Evolutionary conservation across 2,329 filamentous ascomycete species (phyloP), one percentile per base, ranked within the genome.

Genomic region (Akanthomyces muscarius): DNA sequence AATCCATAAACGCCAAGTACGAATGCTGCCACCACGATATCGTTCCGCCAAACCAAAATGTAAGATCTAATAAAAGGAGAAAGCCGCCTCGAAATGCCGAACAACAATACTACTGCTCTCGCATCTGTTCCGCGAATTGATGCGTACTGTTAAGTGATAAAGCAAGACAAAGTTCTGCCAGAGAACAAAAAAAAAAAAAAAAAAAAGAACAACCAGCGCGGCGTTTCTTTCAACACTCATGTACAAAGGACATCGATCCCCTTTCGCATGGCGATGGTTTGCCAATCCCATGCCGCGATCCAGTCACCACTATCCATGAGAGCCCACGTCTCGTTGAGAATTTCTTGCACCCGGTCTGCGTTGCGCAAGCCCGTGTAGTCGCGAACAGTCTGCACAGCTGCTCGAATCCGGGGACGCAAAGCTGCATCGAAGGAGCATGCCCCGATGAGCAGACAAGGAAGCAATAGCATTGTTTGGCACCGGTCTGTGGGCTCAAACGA

Each of bases 211-310:
- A 38, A 25, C 18, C 14, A 4, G 28, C 28, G 4, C 4, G 6
- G 13, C 53, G 5, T 44, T 44, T 55, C 23, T 28, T 25, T 11
- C 21, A 11, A 42, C 21, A 5, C 72, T 75, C 66, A 78, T 28
- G 76, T 72, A 70, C 83, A 84, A 3, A 85, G 75, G 67, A 87
- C 86, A 71, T 86, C 82, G 42, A 87, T 76, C 0, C 76, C 78
- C 72, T 86, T 79, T 8, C 75, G 69, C 60, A 77, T 73, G 1
- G 85, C 84, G 33, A 87, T 78, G 4, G 76, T 75, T 65, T 87
- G 85, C 85, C 85, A 88, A 70, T 89, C 86, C 86, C 86, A 89
- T 8, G 83, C 84, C 21, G 78, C 77, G 30, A 77, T 68, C 81
- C 84, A 87, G 56, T 87, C 82, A 23, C 81, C 83, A 11, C 73